These are phyloP conservation scores for Dendrobium nobile DNA, from an alignment of 106 monocot species.

Conservation along the genomic window DNA sequence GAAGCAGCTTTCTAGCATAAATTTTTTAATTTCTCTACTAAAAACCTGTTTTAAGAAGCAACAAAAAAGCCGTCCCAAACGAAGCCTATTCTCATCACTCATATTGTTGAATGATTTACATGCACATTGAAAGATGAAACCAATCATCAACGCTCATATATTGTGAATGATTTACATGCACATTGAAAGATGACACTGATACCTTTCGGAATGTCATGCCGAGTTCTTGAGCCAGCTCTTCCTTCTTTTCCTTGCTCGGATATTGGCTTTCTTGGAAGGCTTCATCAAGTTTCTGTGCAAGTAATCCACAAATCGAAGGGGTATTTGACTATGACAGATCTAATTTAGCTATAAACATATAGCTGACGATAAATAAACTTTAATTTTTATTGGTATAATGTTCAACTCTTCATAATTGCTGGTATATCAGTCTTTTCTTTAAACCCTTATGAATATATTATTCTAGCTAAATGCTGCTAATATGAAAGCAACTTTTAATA, in stretches of 20 bases:
- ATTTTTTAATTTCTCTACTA: too few relatives aligned
- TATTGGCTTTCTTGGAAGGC: slow-evolving; percentile 24
- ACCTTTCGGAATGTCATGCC: slow-evolving; percentile 16
- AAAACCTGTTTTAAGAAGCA: too few relatives aligned
- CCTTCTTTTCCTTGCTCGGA: slow-evolving; percentile 13
- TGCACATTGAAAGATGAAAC: too few relatives aligned
- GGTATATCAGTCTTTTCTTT: neutral
- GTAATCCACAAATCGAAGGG: neutral
- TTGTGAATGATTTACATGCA: neutral
- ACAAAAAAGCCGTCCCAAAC: too few relatives aligned
- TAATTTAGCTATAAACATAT: neutral
- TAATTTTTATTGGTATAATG: neutral
- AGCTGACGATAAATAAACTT: neutral
- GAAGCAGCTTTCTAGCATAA: too few relatives aligned
- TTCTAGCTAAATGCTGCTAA: neutral
- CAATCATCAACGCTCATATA: too few relatives aligned
- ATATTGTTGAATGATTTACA: neutral
- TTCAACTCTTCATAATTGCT: neutral
- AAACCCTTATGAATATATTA: neutral
- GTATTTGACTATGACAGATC: neutral
- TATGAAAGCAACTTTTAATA: neutral
- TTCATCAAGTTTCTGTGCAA: slow-evolving; percentile 18
- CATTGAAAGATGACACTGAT: neutral
- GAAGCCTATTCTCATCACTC: too few relatives aligned
- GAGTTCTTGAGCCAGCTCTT: slow-evolving; percentile 20